Conservation (phyloP, 2,329 filamentous ascomycete species). For the Diaporthe citriasiana region DNA sequence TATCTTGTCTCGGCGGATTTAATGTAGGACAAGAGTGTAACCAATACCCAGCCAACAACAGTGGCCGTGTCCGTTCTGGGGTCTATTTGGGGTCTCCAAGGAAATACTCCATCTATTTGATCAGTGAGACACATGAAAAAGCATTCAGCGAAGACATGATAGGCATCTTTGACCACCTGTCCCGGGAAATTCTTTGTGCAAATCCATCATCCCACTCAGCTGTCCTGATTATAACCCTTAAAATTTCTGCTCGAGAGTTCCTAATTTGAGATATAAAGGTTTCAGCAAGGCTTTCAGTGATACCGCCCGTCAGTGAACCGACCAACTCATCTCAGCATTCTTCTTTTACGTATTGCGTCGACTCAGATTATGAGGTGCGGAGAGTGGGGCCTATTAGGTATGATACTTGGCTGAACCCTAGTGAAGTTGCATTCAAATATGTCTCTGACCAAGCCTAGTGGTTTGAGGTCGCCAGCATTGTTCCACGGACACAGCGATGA, state of each 20-base stretch:
- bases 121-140: background rate
- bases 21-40: background rate
- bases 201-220: background rate
- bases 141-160: background rate
- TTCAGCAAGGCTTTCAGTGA: background rate
- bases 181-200: background rate
- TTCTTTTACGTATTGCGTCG: background rate
- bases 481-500: background rate
- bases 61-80: background rate
- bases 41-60: too few relatives aligned
- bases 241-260: background rate
- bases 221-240: background rate
- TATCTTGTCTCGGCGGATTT: too few relatives aligned
- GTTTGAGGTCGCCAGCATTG: background rate
- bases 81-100: background rate
- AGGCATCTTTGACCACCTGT: background rate
- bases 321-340: background rate
- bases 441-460: background rate
- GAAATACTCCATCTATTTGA: background rate
- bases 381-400: background rate
- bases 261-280: background rate
- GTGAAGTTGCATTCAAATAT: background rate
- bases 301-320: background rate
- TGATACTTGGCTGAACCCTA: background rate
- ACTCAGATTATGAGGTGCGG: background rate